These are phyloP conservation scores for Drechslerella dactyloides DNA, from an alignment of 2,329 filamentous ascomycete species.

Conservation along the genomic window DNA sequence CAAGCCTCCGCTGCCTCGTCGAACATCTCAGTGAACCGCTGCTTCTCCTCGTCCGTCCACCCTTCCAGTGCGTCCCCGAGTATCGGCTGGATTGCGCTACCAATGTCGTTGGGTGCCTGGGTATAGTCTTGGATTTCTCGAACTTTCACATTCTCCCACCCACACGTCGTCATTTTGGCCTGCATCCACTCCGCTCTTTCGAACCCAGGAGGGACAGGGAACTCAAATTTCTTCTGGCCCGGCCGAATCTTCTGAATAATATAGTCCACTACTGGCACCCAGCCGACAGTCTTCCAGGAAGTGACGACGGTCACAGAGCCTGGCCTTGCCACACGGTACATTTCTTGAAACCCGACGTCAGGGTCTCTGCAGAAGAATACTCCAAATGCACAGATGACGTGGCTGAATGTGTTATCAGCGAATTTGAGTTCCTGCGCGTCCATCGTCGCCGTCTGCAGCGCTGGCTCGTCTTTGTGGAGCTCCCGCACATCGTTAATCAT, in stretches of 20 bases:
- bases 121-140: constrained; percentile 32
- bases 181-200: constrained; percentile 24
- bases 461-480: constrained; percentile 16
- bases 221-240: constrained; percentile 26
- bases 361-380: constrained; percentile 48
- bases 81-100: constrained; percentile 15
- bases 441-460: constrained; percentile 34
- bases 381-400: constrained; percentile 39
- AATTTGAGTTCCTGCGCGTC: constrained; percentile 31
- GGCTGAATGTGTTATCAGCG: constrained; percentile 39
- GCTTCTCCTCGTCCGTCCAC: constrained; percentile 43
- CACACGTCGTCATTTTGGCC: constrained; percentile 23
- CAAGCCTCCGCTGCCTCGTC: constrained; percentile 21
- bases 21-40: constrained; percentile 13
- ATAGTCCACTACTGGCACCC: constrained; percentile 27
- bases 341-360: constrained; percentile 37
- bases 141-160: constrained; percentile 41
- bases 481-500: constrained; percentile 24
- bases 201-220: constrained; percentile 40
- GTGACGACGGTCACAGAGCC: constrained; percentile 35
- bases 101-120: constrained; percentile 1
- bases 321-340: constrained; percentile 45
- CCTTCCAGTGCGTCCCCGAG: constrained; percentile 20
- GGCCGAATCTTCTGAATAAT: constrained; percentile 30
- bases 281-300: constrained; percentile 42